Conservation (phyloP, 768 basidiomycete species). For the Phylloporus sp. region DNA sequence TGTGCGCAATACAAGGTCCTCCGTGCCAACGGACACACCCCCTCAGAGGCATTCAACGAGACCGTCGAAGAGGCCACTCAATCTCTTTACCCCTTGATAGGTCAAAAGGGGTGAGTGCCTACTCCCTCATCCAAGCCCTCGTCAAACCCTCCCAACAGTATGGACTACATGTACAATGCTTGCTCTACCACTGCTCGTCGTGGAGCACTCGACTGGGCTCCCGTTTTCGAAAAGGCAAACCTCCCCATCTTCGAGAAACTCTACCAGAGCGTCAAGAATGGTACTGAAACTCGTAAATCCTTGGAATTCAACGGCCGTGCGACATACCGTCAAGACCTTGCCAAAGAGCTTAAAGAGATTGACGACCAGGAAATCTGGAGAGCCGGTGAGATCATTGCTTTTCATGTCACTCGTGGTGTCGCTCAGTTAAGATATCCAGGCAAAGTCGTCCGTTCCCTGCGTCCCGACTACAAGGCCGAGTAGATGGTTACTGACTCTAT, state of each 20-base stretch:
- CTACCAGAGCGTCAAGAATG: slow-evolving; percentile 91
- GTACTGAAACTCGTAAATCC: slow-evolving; percentile 94
- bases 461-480: slow-evolving; percentile 77
- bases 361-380: slow-evolving; percentile 99
- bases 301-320: slow-evolving; percentile 92
- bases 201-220: slow-evolving; percentile 99
- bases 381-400: slow-evolving; percentile 52
- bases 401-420: neutral
- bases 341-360: slow-evolving; percentile 89
- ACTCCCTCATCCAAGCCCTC: neutral
- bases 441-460: slow-evolving; percentile 86
- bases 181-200: slow-evolving; percentile 99
- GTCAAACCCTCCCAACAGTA: slow-evolving; percentile 40
- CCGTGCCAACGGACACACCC: slow-evolving; percentile 92
- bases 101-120: slow-evolving; percentile 73
- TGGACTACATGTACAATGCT: slow-evolving; percentile 99
- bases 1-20: slow-evolving; percentile 98
- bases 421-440: slow-evolving; percentile 37
- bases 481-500: slow-evolving; percentile 21
- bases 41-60: slow-evolving; percentile 99
- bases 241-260: slow-evolving; percentile 90
- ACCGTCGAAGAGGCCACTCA: slow-evolving; percentile 99
- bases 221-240: slow-evolving; percentile 93
- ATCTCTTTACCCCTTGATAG: slow-evolving; percentile 95
- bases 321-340: slow-evolving; percentile 91